Conservation (phyloP, 768 basidiomycete species). For the Termitomyces sp. region DNA sequence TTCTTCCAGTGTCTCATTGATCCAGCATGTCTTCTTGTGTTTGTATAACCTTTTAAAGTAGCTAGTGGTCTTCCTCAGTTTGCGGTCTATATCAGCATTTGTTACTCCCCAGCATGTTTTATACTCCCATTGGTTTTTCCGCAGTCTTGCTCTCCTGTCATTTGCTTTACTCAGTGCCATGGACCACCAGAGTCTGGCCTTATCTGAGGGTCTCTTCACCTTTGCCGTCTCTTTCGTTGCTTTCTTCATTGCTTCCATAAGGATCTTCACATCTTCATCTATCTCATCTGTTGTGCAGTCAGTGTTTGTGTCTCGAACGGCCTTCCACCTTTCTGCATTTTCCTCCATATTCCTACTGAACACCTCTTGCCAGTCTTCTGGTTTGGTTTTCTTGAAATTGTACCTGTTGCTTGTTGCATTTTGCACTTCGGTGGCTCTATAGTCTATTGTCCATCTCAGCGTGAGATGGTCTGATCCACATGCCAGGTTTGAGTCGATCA, state of each 20-base stretch:
- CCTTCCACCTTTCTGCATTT: too few relatives aligned
- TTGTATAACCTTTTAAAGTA: too few relatives aligned
- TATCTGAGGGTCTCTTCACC: not conserved
- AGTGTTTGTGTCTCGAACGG: too few relatives aligned
- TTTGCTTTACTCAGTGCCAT: not conserved
- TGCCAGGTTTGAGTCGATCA: too few relatives aligned
- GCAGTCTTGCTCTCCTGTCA: not conserved
- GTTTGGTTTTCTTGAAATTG: not conserved
- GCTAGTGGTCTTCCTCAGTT: too few relatives aligned
- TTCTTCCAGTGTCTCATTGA: not conserved
- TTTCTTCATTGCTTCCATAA: not conserved
- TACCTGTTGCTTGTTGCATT: too few relatives aligned
- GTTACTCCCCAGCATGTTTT: not conserved
- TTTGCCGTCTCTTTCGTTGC: not conserved
- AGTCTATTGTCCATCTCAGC: not conserved
- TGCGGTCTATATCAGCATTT: too few relatives aligned
- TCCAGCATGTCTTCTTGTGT: too few relatives aligned
- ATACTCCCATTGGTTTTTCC: not conserved
- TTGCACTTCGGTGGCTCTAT: too few relatives aligned
- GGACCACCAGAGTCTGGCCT: not conserved
- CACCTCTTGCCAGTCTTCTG: too few relatives aligned
- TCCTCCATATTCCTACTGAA: too few relatives aligned
- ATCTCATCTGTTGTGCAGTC: not conserved
- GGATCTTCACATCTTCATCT: not conserved
- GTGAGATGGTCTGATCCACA: too few relatives aligned